Conservation (phyloP, 1,284 basidiomycete genomes). For the Hemileia vastatrix region DNA sequence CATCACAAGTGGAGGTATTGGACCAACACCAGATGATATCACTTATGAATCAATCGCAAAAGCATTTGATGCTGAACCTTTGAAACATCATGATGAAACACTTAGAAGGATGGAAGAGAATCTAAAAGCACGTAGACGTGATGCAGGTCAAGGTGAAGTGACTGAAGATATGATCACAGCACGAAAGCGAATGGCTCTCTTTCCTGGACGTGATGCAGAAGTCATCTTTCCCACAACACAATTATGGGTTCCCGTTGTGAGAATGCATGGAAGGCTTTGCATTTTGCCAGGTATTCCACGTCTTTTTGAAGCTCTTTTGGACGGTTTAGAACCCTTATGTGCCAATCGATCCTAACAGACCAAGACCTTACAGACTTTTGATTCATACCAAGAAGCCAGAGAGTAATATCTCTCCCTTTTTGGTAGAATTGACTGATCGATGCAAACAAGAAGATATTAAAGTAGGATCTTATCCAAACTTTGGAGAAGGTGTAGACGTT, state of each 20-base stretch:
- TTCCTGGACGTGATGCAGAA: conserved; percentile 31
- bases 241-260: conserved; percentile 76
- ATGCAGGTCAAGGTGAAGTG: neutral
- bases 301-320: conserved; percentile 70
- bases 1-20: conserved; percentile 73
- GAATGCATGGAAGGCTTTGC: conserved; percentile 71
- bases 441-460: conserved; percentile 55
- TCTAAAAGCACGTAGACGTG: neutral
- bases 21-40: conserved; percentile 57
- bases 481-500: conserved; percentile 54
- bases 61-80: conserved; percentile 57
- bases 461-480: conserved; percentile 36
- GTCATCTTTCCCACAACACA: too few relatives aligned
- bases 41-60: conserved; percentile 77
- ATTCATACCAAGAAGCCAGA: conserved; percentile 58
- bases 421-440: conserved; percentile 64
- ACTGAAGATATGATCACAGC: neutral
- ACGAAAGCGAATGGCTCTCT: conserved; percentile 32
- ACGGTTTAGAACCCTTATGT: conserved; percentile 60
- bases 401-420: conserved; percentile 77
- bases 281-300: conserved; percentile 82
- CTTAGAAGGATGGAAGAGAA: conserved; percentile 61
- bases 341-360: conserved; percentile 25
- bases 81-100: conserved; percentile 70
- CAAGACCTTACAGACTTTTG: too few relatives aligned